Conservation (phyloP, 768 basidiomycete genomes). For the Hebeloma cylindrosporum region DNA sequence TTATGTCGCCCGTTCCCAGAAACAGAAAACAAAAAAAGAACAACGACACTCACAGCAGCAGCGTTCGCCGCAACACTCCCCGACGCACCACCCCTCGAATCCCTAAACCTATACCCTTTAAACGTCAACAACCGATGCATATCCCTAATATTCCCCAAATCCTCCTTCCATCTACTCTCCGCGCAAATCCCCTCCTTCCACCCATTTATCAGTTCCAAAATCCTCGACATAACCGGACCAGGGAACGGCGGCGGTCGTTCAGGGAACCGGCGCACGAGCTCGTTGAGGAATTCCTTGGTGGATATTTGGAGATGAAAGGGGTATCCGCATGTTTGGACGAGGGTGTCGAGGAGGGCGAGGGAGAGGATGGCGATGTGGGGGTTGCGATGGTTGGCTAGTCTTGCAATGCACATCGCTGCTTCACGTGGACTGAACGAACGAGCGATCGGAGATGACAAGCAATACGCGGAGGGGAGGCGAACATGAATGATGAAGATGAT, state of each 20-base stretch:
- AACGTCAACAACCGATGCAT: conserved; percentile 94
- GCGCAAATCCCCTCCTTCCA: conserved; percentile 95
- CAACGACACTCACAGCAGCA: conserved; percentile 41
- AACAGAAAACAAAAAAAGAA: not conserved
- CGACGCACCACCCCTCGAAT: conserved; percentile 42
- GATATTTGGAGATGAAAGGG: conserved; percentile 95
- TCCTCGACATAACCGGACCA: conserved; percentile 91
- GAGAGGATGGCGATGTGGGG: conserved; percentile 88
- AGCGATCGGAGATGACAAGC: conserved; percentile 1
- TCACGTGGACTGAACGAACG: conserved; percentile 74
- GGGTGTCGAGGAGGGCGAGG: conserved; percentile 82
- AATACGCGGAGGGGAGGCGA: not conserved
- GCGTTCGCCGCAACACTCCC: conserved; percentile 31
- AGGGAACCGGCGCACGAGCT: conserved; percentile 95
- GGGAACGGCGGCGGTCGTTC: conserved; percentile 96
- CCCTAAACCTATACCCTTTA: conserved; percentile 86
- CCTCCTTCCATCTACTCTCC: conserved; percentile 92
- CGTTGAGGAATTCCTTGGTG: conserved; percentile 98
- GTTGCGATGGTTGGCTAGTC: conserved; percentile 87
- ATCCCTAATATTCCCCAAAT: conserved; percentile 94
- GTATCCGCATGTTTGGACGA: conserved; percentile 96
- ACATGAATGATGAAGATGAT: not conserved
- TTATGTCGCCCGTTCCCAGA: too few species aligned
- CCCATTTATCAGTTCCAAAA: conserved; percentile 85
- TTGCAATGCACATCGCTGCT: conserved; percentile 81